These are phyloP conservation scores for Penicillium sclerotiorum DNA, from an alignment of 2,329 filamentous ascomycete genomes.

Conservation along the genomic window DNA sequence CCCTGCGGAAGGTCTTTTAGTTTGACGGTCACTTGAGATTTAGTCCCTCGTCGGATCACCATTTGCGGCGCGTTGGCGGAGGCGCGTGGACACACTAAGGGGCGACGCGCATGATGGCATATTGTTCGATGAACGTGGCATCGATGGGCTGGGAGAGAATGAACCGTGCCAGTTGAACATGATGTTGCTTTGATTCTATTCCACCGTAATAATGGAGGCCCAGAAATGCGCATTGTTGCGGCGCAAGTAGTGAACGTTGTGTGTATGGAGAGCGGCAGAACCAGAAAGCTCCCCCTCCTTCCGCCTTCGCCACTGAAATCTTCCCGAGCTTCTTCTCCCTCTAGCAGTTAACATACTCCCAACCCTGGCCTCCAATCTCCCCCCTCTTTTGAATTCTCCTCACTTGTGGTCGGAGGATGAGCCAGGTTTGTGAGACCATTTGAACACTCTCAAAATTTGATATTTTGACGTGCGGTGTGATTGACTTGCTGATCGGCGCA, in stretches of 20 bases:
- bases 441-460: constrained; percentile 26
- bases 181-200: constrained; percentile 13
- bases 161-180: background rate
- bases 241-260: constrained; percentile 13
- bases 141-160: constrained; percentile 12
- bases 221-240: constrained; percentile 31
- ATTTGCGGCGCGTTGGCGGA: constrained; percentile 14
- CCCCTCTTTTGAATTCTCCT: constrained; percentile 25
- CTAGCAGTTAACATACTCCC: constrained; percentile 19
- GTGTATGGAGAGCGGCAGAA: constrained; percentile 18
- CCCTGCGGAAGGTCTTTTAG: constrained; percentile 61
- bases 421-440: constrained; percentile 39
- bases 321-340: constrained; percentile 34
- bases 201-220: constrained; percentile 8
- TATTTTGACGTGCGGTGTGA: constrained; percentile 32
- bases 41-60: constrained; percentile 34
- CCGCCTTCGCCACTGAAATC: constrained; percentile 42
- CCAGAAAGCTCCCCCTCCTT: constrained; percentile 29
- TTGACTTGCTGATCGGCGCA: constrained; percentile 38
- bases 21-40: constrained; percentile 41
- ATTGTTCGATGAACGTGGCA: constrained; percentile 31
- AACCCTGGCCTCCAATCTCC: constrained; percentile 32
- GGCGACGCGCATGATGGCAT: constrained; percentile 33
- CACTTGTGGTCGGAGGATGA: constrained; percentile 38
- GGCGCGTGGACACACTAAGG: constrained; percentile 21